Evolutionary conservation across 1,139 yeast species (phyloP), one percentile per base, ranked within the genome.

Genomic region (Suhomyces atakaporum): DNA sequence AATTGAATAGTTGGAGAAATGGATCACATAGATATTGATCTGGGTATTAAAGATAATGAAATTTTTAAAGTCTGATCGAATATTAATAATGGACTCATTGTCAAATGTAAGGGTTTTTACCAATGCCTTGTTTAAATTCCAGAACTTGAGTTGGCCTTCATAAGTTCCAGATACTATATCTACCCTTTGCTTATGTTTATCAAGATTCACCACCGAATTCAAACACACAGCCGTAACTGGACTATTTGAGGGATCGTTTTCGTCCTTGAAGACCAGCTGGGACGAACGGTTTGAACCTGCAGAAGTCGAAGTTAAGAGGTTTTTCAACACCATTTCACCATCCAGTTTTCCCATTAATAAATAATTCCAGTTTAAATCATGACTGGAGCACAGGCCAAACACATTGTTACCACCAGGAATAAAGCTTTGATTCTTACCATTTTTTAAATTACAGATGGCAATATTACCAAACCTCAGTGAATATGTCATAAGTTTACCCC

Each of bases 351-450:
- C 66, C 34, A 60, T 52, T 3, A 64, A 53, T 19, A 66, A 45
- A 45, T 64, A 62, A 38, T 54, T 61, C 70, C 69, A 67, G 44
- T 59, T 66, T 10, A 66, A 41, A 16, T 53, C 56, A 45, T 47
- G 57, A 25, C 62, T 49, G 14, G 43, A 30, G 6, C 58, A 46
- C n/a, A 49, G 49, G 2, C 56, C 47, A 33, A 53, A 49, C n/a
- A 48, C 39, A 23, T 44, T 49, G 35, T 46, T 51, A 2, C 70
- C 72, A 1, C 71, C 73, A 0, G 74, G 75, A 4, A 69, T 60
- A 37, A 56, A 68, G 24, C 69, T 59, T 38, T 66, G 74, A 42
- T 56, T 63, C 37, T 57, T 60, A 0, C 80, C 80, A 50, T 58
- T 66, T 28, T 57, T 56, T 32, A 73, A 54, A 29, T 63, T 61